Evolutionary conservation across 192 early-diverging fungal species (phyloP).

Genomic region (Umbelopsis ramanniana): DNA sequence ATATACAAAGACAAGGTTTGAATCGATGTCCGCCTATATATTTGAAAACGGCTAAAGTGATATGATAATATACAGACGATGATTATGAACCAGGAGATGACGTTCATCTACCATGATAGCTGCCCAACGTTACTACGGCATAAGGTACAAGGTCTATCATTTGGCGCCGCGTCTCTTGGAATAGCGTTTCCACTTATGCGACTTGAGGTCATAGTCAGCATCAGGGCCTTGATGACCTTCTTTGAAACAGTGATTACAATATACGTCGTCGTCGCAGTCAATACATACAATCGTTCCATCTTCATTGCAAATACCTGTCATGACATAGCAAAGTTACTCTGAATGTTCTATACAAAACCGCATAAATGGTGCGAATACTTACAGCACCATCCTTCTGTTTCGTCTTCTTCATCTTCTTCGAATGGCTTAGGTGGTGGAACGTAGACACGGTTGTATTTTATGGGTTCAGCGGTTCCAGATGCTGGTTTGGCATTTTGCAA

Average conservation of each 20-base stretch:
- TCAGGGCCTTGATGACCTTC: constrained; percentile 26
- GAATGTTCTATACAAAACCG: neutral
- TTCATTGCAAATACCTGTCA: constrained; percentile 38
- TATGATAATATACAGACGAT: neutral
- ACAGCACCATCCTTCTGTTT: constrained; percentile 28
- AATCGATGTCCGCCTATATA: too few relatives aligned
- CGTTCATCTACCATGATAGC: too few relatives aligned
- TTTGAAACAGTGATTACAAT: constrained; percentile 31
- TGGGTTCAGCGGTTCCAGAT: too few relatives aligned
- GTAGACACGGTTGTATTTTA: constrained; percentile 1
- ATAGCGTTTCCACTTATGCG: constrained; percentile 25
- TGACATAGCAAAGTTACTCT: neutral
- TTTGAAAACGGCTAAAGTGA: neutral
- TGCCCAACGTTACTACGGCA: too few relatives aligned
- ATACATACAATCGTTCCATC: constrained; percentile 31
- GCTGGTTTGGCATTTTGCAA: neutral
- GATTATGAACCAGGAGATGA: neutral
- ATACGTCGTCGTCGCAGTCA: constrained; percentile 35
- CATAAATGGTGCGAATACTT: neutral
- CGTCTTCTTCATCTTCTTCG: constrained; percentile 22
- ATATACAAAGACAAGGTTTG: too few relatives aligned
- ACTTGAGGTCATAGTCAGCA: constrained; percentile 27
- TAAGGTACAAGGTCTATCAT: too few relatives aligned
- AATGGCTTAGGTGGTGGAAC: constrained; percentile 23
- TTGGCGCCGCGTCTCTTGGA: neutral